These are phyloP conservation scores for Trichoderma erinaceum DNA, from an alignment of 495 filamentous ascomycete species.

Conservation along the genomic window DNA sequence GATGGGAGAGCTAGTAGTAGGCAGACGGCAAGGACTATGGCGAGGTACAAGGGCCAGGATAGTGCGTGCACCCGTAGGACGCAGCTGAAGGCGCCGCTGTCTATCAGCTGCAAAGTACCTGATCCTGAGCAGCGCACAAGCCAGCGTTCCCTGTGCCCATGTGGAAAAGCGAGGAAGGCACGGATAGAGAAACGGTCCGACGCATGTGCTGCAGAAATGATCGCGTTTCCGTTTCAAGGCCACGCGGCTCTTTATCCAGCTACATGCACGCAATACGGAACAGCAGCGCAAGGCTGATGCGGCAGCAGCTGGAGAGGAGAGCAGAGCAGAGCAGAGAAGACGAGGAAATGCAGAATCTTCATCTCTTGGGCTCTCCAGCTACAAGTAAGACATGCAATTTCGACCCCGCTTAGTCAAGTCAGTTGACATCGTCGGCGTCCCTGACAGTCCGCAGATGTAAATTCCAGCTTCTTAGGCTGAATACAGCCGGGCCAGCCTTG, in stretches of 20 bases:
- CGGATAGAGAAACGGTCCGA: slow-evolving; percentile 2
- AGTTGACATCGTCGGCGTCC: not conserved
- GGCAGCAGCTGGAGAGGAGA: not conserved
- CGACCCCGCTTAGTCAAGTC: not conserved
- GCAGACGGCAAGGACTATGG: too few species aligned
- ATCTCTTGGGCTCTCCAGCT: not conserved
- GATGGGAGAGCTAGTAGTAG: too few species aligned
- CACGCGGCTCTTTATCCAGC: not conserved
- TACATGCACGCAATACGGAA: not conserved
- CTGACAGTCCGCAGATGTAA: not conserved
- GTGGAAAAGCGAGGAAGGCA: not conserved
- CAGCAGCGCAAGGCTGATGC: not conserved
- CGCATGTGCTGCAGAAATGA: not conserved
- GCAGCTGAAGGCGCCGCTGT: too few species aligned
- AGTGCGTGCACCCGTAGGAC: too few species aligned
- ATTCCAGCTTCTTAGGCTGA: slow-evolving; percentile 3
- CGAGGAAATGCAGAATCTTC: not conserved
- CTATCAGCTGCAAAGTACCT: too few species aligned
- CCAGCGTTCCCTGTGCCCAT: not conserved
- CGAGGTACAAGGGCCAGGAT: too few species aligned
- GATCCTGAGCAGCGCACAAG: too few species aligned
- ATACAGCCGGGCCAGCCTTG: not conserved
- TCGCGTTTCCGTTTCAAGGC: not conserved
- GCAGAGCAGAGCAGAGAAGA: not conserved
- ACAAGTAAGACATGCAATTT: slow-evolving; percentile 4